Percentiles rank a stretch among this genome's conserved stretches.
These are phyloP conservation scores for Sporothrix pseudoabietina DNA, from an alignment of 2,329 filamentous ascomycete genomes.

Conservation along the genomic window DNA sequence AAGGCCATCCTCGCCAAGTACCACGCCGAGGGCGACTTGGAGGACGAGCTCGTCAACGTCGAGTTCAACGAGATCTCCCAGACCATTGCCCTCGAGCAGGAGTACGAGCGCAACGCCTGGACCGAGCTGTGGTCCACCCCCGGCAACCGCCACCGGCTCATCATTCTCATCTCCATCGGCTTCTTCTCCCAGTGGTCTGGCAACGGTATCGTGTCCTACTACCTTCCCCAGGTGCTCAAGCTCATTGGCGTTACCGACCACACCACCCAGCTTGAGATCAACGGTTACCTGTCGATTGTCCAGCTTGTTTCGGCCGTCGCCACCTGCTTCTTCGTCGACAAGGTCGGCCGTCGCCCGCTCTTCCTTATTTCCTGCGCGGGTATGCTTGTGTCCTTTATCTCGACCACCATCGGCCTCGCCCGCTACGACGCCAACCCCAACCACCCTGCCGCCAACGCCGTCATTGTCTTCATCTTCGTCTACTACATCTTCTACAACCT, in stretches of 20 bases:
- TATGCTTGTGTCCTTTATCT: conserved; percentile 38
- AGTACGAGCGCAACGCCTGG: conserved; percentile 31
- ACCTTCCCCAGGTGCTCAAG: conserved; percentile 31
- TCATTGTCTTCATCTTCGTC: conserved; percentile 39
- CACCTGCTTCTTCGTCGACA: conserved; percentile 38
- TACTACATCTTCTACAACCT: conserved; percentile 39
- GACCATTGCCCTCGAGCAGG: conserved; percentile 32
- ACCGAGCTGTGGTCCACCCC: conserved; percentile 30
- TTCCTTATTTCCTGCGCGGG: conserved; percentile 36
- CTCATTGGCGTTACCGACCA: conserved; percentile 29
- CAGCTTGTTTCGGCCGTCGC: conserved; percentile 36
- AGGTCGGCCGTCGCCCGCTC: conserved; percentile 37
- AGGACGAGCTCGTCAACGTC: conserved; percentile 31
- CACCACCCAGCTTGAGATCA: conserved; percentile 35
- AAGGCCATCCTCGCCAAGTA: conserved; percentile 31
- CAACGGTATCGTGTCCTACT: conserved; percentile 35
- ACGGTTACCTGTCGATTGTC: conserved; percentile 37
- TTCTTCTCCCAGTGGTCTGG: conserved; percentile 35
- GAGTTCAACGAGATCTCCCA: conserved; percentile 34
- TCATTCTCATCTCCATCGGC: conserved; percentile 32
- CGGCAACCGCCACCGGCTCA: conserved; percentile 35
- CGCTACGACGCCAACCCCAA: conserved; percentile 32
- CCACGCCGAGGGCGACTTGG: conserved; percentile 33
- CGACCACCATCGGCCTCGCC: conserved; percentile 37
- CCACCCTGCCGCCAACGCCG: conserved; percentile 38